Conservation (phyloP, 192 early-diverging fungal species). For the Fimicolochytrium jonesii region DNA sequence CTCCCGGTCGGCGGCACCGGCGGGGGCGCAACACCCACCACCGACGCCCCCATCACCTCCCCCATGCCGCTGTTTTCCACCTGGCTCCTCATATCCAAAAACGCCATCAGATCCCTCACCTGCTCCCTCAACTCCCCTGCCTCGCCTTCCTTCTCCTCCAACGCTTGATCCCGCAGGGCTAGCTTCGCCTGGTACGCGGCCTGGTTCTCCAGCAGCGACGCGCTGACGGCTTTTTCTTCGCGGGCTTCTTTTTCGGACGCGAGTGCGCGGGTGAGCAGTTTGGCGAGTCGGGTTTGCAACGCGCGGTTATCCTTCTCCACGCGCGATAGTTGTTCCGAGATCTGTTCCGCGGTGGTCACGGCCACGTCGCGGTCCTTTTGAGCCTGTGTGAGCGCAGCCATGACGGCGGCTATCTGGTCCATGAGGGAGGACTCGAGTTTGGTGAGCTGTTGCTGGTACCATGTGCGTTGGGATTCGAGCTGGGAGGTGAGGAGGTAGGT, state of each 20-base stretch:
- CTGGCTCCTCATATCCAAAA: conserved; percentile 70
- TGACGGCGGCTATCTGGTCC: conserved; percentile 1
- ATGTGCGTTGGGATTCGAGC: conserved; percentile 80
- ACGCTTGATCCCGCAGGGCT: conserved; percentile 45
- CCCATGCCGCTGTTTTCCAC: conserved; percentile 33
- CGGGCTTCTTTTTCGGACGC: conserved; percentile 53
- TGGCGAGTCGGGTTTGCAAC: conserved; percentile 55
- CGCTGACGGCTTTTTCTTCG: conserved; percentile 71
- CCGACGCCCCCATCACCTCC: conserved; percentile 8
- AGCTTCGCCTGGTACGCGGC: conserved; percentile 50
- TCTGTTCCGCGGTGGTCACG: conserved; percentile 1
- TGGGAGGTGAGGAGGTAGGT: conserved; percentile 76
- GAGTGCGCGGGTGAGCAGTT: conserved; percentile 51
- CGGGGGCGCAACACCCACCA: conserved; percentile 16
- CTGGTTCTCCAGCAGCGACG: conserved; percentile 61
- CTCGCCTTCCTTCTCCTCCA: conserved; percentile 54
- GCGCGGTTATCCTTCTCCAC: conserved; percentile 43
- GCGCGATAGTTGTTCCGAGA: conserved; percentile 1
- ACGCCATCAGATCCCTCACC: conserved; percentile 88
- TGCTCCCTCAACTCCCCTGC: conserved; percentile 77
- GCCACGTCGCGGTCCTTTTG: conserved; percentile 7
- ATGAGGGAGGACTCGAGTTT: conserved; percentile 16
- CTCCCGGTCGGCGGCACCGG: not conserved
- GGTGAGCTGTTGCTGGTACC: conserved; percentile 71
- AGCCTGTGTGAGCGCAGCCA: not conserved